phyloP scores from a whole-genome alignment of 768 basidiomycete species.

The Amanita fuliginea region DNA sequence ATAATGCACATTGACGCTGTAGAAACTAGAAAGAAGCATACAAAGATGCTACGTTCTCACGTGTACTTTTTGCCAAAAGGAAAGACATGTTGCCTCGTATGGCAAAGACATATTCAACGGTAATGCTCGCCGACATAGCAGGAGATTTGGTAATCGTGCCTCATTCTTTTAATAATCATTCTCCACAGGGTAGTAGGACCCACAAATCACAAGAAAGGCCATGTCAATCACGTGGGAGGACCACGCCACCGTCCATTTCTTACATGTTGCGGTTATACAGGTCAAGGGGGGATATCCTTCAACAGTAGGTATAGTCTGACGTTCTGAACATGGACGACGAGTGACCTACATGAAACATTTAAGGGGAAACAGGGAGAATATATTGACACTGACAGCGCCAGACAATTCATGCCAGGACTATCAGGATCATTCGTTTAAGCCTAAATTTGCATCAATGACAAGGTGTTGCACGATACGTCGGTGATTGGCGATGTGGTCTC shows the following conservation, averaged over 20 bases:
- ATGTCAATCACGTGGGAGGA: not conserved
- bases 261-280: not conserved
- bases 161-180: not conserved
- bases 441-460: conserved; percentile 2
- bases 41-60: not conserved
- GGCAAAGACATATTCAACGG: not conserved
- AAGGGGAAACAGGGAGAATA: not conserved
- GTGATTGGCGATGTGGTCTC: conserved; percentile 2
- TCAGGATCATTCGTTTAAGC: conserved; percentile 1
- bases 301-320: not conserved
- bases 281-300: not conserved
- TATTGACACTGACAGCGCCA: not conserved
- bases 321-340: not conserved
- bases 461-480: not conserved
- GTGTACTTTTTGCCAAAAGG: not conserved
- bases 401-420: not conserved
- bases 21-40: not conserved
- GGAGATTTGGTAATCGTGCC: not conserved
- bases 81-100: not conserved
- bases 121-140: not conserved
- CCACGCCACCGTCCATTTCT: not conserved
- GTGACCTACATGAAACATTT: not conserved
- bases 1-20: not conserved
- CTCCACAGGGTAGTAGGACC: not conserved
- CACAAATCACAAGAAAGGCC: not conserved